Evolutionary conservation across 139 green algal genomes (phyloP), one percentile per base, ranked within the genome.

Genomic region (Pleodorina starrii): DNA sequence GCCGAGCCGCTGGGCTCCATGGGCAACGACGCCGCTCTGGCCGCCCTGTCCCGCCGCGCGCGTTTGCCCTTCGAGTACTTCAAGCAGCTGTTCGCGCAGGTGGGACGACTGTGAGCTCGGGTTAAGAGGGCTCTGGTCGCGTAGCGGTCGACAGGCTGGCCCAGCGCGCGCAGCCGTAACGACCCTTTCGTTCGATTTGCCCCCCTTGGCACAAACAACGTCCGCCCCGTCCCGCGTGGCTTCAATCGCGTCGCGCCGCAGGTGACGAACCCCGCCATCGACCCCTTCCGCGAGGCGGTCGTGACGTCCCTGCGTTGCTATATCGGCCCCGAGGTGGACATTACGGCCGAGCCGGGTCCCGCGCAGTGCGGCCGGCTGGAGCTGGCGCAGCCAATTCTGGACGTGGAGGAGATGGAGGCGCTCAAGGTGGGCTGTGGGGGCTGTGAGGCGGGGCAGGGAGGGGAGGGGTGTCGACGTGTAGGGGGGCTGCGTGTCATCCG

Each of bases 11-110:
- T 99, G 79, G 97, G 97, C 71, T 98, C 95, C 43, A 99, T 99
- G 97, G 97, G 97, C 85, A 99, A 99, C 81, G 97, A 99, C 89
- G 94, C 97, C 0, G 94, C 97, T 5, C 94, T 99, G 89, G 96
- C 97, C 0, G 95, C 92, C 50, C 96, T 99, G 75, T 96, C 89
- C 69, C 71, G 95, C 40, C 91, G 96, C 35, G 95, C 96, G 29
- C 97, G 97, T 92, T 93, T 97, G 90, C 90, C 96, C 27, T 97
- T 94, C 72, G 97, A 99, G 92, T 99, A 99, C 94, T 99, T 99
- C 94, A 99, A 99, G 94, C 96, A 99, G 95, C 93, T 99, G 2
- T 99, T 99, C 86, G 97, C 97, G 17, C 97, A 99, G 95, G 95
- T 96, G 68, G 16, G 48, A 10, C n/a, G 74, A 25, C 14, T 42